Base-by-base conservation (phyloP, 257 asterid species). In the Cynanchum wilfordii region DNA sequence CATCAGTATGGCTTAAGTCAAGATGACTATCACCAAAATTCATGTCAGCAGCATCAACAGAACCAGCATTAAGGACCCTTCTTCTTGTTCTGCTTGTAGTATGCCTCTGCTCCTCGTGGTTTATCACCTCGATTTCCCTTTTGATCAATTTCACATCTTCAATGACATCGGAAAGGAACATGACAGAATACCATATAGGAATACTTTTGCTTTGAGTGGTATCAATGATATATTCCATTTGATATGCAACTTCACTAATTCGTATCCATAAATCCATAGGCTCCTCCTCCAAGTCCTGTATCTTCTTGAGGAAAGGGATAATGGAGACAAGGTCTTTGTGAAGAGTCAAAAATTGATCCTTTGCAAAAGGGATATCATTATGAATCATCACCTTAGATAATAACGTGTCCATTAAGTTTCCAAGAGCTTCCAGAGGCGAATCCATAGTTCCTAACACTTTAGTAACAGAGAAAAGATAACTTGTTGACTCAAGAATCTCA, bases 141-240 rank as follows among this genome's bases (percentile, higher is more conserved):
- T 58, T 75, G 33, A 75, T 60, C 11, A 17, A 27, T 44, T 47
- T 20, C 10, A 68, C 49, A 17, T 59, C 73, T 42, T 75, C 51
- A 0, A 11, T 2, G 10, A 42, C 7, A 47, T 10, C 15, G 0
- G 52, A 47, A 47, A 47, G 64, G 45, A 29, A n/a, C 19, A 45
- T 3, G 12, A 66, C 13, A 66, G 40, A 17, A 45, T 66, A 66
- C 52, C 70, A 68, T 45, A 27, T 20, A 10, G 73, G 50, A 4
- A 55, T 0, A 0, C 33, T 62, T 0, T n/a, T 29, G 4, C n/a
- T 44, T 29, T 10, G 24, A 27, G 40, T 57, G 0, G 50, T 19
- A 56, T 75, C 19, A 42, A 57, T 42, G 15, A 45, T 51, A 68
- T 24, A 17, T 45, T 57, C 79, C 25, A 47, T 44, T 58, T 45